Conservation (phyloP, 306 rosid species). For the Sicyos edulis region DNA sequence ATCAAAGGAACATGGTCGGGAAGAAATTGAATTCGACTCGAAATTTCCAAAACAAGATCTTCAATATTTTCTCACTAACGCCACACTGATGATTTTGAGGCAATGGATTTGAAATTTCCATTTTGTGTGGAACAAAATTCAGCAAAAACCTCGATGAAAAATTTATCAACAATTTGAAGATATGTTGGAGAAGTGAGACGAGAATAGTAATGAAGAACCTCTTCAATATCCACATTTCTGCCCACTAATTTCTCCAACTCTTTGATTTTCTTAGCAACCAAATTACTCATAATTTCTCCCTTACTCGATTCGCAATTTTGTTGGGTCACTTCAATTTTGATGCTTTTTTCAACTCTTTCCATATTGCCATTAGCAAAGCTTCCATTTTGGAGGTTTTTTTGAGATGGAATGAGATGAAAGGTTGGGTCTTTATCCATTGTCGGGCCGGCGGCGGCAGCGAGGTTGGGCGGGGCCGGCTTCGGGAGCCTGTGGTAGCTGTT, state of each 20-base stretch:
- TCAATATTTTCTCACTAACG: too few relatives aligned
- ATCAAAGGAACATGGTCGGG: too few relatives aligned
- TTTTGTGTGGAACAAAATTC: conserved; percentile 50
- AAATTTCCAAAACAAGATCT: too few relatives aligned
- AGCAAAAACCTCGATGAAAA: conserved; percentile 57
- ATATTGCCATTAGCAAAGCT: background rate
- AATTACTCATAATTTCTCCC: conserved; percentile 22
- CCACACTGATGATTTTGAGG: too few relatives aligned
- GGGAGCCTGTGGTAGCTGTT: conserved; percentile 59
- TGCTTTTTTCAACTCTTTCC: conserved; percentile 28
- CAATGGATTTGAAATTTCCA: too few relatives aligned
- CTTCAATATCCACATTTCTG: conserved; percentile 74
- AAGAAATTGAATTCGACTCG: too few relatives aligned
- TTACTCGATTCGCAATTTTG: conserved; percentile 22
- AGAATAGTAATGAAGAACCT: conserved; percentile 82
- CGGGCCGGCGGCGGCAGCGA: background rate
- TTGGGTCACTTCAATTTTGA: conserved; percentile 18
- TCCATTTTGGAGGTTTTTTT: background rate
- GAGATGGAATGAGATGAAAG: background rate
- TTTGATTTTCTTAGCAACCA: conserved; percentile 60
- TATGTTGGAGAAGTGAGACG: conserved; percentile 68
- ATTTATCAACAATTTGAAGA: conserved; percentile 71
- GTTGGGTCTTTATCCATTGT: background rate
- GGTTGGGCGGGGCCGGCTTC: conserved; percentile 36
- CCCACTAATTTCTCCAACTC: conserved; percentile 69